Base-by-base conservation (phyloP, 805 yeast genomes). In the Barnettozyma sucrosica region DNA sequence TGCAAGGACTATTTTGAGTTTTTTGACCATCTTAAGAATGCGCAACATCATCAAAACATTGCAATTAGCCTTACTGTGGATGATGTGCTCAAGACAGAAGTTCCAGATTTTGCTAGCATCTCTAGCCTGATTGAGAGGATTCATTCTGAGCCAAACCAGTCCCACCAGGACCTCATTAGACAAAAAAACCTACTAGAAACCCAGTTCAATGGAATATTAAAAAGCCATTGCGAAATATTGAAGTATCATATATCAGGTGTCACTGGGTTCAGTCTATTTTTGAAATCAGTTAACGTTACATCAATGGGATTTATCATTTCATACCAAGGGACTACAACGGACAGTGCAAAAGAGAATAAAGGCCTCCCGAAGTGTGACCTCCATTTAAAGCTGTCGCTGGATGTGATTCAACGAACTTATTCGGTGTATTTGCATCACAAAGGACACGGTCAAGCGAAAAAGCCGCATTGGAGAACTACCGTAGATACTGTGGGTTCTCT, bases 1-100 rank as follows among this genome's bases (percentile, higher is more conserved):
- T 39, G 42, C 21, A 23, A 25, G 25, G 42, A 39, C 23, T 39
- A 39, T 21, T 26, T 25, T 25, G 32, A 39, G 23, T 39, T 39
- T 14, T 39, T 39, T 13, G 42, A 25, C n/a, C 42, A 39, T 18
- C 32, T 39, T 8, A 39, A 39, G n/a, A 39, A 23, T n/a, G 21
- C 30, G 6, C 20, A 39, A 16, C 42, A 24, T 16, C n/a, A 9
- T 4, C 13, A 39, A 25, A n/a, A 24, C 18, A 20, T 39, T 3
- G 20, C 21, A n/a, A 24, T 39, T 3, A 3, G 21, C 9, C 20
- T 25, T 14, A 16, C 30, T 25, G 32, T 39, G 20, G n/a, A 24
- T 24, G 42, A 39, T 26, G 20, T 39, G 20, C n/a, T 25, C 3
- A 39, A 39, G n/a, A 39, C 33, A 3, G 42, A 39, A 19, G n/a